Evolutionary conservation across 352 stramenopile genomes (phyloP), one percentile per base, ranked within the genome.

Genomic region (Phytophthora multivora): DNA sequence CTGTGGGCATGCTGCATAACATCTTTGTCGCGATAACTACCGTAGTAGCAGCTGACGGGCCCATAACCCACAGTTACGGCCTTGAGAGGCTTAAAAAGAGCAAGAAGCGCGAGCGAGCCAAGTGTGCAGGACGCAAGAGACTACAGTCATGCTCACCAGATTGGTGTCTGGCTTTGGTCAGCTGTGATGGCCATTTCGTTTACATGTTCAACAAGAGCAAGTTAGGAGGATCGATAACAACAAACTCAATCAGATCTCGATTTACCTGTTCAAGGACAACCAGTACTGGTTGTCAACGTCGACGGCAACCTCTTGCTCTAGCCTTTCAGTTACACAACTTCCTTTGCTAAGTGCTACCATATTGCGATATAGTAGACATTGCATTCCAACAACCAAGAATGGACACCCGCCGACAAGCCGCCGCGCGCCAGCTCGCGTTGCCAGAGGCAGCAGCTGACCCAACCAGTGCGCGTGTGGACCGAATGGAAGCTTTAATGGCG

Each of bases 341-440:
- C 35, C 35, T 40, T 13, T 40, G 35, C 35, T 40, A 9, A 40
- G 35, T 40, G 35, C 35, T 40, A 40, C 35, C 35, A 47, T 47
- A 58, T 58, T 58, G 50, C 50, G 50, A 58, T 23, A 58, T 59
- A 59, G 52, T 60, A 60, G 51, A 59, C 46, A 25, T 51, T 59
- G 51, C 51, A 12, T 25, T 18, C 39, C 51, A 59, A 59, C 51
- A 40, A 51, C 51, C 40, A 59, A 31, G 26, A 31, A n/a, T 50
- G 38, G 51, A 59, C 7, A 59, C 40, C 0, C 35, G 49, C 15
- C 21, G 19, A 39, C 13, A 18, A 49, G 25, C 50, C 23, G 39
- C 18, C 5, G 38, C 8, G 7, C 38, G 38, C 23, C 51, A 25
- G 5, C 39, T 59, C 9, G 51, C 38, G 25, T 18, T 57, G 51